Conservation (phyloP, 169 alveolate genomes). For the Plasmodium gaboni region DNA sequence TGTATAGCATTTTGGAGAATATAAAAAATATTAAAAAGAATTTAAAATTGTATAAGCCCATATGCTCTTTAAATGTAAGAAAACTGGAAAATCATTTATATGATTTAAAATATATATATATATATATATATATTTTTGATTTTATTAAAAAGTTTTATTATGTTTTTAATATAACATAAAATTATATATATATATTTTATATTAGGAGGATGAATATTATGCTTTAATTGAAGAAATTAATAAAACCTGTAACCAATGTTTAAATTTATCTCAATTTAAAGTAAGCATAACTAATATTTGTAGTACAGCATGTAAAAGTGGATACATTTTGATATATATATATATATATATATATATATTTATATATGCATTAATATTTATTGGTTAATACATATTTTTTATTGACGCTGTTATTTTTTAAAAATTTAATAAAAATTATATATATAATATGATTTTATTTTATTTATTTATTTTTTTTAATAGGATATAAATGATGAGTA, state of each 20-base stretch:
- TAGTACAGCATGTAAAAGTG: neutral
- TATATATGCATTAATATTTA: too few relatives aligned
- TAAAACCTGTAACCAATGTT: conserved; percentile 56
- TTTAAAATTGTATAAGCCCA: conserved; percentile 59
- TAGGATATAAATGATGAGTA: conserved; percentile 67
- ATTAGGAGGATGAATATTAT: conserved; percentile 58
- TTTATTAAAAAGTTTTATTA: neutral
- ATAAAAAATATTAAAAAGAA: conserved; percentile 40
- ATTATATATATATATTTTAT: neutral
- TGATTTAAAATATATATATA: neutral
- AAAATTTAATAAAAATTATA: neutral
- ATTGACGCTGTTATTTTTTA: too few relatives aligned
- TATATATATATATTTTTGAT: conserved; percentile 6
- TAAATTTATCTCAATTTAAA: conserved; percentile 64
- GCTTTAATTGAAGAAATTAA: conserved; percentile 68
- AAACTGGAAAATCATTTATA: neutral
- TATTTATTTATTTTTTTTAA: neutral
- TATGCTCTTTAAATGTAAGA: conserved; percentile 70
- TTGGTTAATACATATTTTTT: too few relatives aligned
- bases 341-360: conserved; percentile 1
- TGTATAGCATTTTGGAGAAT: conserved; percentile 62
- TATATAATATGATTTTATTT: neutral
- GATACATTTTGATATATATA: neutral
- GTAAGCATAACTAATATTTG: conserved; percentile 14
- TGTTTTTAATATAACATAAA: neutral